Evolutionary conservation across 2,329 filamentous ascomycete species (phyloP).

Genomic region (Colletotrichum abscissum): DNA sequence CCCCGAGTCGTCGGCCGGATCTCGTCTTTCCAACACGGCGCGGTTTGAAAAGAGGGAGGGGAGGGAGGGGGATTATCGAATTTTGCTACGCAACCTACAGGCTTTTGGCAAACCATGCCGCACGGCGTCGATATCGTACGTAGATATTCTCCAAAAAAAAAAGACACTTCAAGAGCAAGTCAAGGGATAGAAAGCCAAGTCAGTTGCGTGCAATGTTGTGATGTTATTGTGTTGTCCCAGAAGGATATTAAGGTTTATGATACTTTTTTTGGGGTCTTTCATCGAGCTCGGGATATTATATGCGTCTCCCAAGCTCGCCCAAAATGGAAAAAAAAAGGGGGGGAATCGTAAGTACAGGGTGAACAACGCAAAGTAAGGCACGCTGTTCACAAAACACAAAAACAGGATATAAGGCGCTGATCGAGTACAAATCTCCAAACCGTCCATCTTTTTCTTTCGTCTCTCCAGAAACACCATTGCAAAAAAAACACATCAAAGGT

Average conservation of each 20-base stretch:
- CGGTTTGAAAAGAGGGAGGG: too few relatives aligned
- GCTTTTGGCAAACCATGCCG: too few relatives aligned
- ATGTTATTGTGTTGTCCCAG: conserved; percentile 29
- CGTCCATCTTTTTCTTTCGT: conserved; percentile 13
- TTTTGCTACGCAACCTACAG: too few relatives aligned
- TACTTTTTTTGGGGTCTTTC: conserved; percentile 8
- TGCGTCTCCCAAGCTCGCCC: background rate
- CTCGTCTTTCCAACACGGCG: too few relatives aligned
- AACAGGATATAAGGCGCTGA: conserved; percentile 30
- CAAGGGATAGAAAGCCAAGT: background rate
- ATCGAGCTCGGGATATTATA: conserved; percentile 3
- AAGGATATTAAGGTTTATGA: conserved; percentile 30
- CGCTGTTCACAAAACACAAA: background rate
- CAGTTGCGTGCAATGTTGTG: conserved; percentile 23
- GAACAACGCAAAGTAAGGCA: background rate
- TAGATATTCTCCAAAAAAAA: background rate
- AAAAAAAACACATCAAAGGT: conserved; percentile 11
- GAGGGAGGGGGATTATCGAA: too few relatives aligned
- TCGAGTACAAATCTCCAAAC: conserved; percentile 25
- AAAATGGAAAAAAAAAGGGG: background rate
- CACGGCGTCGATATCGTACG: too few relatives aligned
- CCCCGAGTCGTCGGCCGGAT: too few relatives aligned
- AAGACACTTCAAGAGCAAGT: background rate
- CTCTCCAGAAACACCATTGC: background rate
- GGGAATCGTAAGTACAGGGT: conserved; percentile 12